Evolutionary conservation across 352 stramenopile species (phyloP).

Genomic region (Phytophthora crassamura): DNA sequence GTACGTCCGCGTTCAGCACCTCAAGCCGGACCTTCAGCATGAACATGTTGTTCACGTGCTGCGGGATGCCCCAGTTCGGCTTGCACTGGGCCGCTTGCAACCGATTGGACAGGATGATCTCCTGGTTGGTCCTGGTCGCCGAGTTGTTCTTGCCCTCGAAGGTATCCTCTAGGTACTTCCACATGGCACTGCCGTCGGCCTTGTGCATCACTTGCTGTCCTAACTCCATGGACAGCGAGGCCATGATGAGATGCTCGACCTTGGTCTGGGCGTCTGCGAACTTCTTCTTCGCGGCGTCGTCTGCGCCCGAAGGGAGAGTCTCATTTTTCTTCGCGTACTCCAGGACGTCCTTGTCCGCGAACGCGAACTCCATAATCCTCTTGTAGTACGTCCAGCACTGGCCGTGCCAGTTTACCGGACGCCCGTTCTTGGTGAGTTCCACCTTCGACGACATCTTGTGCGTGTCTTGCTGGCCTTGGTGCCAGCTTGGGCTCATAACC

Average conservation of each 20-base stretch:
- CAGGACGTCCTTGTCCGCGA: not conserved
- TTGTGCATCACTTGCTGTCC: conserved; percentile 12
- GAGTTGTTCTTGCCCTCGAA: conserved; percentile 15
- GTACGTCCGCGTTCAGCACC: no score
- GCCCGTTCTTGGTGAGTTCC: no score
- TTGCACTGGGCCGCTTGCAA: no score
- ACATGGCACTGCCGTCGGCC: conserved; percentile 1
- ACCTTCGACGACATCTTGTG: no score
- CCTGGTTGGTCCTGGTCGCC: conserved; percentile 14
- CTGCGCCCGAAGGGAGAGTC: not conserved
- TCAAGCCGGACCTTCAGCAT: no score
- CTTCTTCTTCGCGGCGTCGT: conserved; percentile 5
- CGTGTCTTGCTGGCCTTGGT: no score
- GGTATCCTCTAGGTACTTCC: conserved; percentile 3
- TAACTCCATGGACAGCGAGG: conserved; percentile 15
- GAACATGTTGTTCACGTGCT: no score
- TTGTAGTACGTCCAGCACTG: conserved; percentile 24
- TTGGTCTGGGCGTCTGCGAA: conserved; percentile 7
- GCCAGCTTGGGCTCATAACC: no score
- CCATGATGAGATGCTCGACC: conserved; percentile 16
- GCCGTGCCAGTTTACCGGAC: conserved; percentile 12
- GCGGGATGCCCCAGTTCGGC: no score
- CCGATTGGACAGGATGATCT: conserved; percentile 22
- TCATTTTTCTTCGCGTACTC: not conserved
- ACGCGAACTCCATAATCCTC: conserved; percentile 13